phyloP scores from a whole-genome alignment of 2,329 filamentous ascomycete genomes.

The Exophiala oligosperma region DNA sequence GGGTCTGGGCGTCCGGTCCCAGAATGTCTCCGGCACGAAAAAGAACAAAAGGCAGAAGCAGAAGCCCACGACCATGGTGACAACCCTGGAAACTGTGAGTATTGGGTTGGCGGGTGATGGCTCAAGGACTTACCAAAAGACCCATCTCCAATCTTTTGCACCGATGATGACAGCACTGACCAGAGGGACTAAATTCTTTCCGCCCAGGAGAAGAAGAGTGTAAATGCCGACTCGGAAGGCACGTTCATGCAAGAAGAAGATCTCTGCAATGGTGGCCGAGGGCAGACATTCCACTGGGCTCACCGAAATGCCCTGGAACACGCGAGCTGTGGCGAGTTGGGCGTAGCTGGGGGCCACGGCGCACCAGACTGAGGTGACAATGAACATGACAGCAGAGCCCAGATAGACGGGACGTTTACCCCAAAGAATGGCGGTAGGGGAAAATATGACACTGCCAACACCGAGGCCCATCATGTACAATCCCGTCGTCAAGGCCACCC shows the following conservation, averaged over 20 bases:
- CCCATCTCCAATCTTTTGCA: slow-evolving; percentile 80
- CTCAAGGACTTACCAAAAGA: slow-evolving; percentile 62
- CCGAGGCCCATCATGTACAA: slow-evolving; percentile 94
- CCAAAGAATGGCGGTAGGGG: slow-evolving; percentile 85
- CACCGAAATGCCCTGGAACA: slow-evolving; percentile 85
- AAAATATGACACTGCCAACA: slow-evolving; percentile 78
- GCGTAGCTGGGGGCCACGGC: slow-evolving; percentile 77
- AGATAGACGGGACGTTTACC: slow-evolving; percentile 93
- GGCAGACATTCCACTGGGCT: slow-evolving; percentile 91
- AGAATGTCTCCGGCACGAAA: slow-evolving; percentile 93
- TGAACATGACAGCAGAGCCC: slow-evolving; percentile 72
- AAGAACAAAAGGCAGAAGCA: slow-evolving; percentile 74
- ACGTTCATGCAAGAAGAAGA: slow-evolving; percentile 92
- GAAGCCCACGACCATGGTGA: slow-evolving; percentile 75
- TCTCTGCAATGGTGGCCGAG: slow-evolving; percentile 91
- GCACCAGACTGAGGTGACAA: slow-evolving; percentile 77
- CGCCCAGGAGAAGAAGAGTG: slow-evolving; percentile 80
- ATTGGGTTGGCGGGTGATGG: not conserved
- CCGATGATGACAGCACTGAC: slow-evolving; percentile 84
- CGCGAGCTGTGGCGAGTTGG: slow-evolving; percentile 76
- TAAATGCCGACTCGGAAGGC: slow-evolving; percentile 94
- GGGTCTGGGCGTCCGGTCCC: slow-evolving; percentile 75
- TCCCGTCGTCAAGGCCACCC: slow-evolving; percentile 83
- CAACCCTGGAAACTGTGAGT: slow-evolving; percentile 32
- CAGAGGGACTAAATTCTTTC: slow-evolving; percentile 86